Base-by-base conservation (phyloP, 2,329 filamentous ascomycete species). In the Calonectria leucothoes region DNA sequence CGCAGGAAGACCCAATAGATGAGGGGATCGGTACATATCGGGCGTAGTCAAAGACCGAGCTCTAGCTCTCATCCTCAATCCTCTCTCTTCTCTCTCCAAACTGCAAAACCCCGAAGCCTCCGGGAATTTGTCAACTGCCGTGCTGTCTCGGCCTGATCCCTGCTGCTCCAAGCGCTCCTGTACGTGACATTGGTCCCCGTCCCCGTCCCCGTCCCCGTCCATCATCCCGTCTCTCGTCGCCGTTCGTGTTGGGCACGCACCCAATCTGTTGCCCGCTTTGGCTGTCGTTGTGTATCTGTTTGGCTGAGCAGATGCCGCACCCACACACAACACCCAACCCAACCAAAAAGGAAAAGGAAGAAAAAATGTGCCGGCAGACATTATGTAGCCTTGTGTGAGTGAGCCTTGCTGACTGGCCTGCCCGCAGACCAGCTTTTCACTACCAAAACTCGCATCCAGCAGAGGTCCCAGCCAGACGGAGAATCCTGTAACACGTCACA, bases 71-170 rank as follows among this genome's bases (percentile, higher is more conserved):
- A 25, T 57, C 49, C 31, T 12, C 20, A 33, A 49, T 42, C 25
- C 48, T 51, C 64, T 39, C 57, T 33, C 35, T 11, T 35, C 48
- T 55, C 27, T 14, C 33, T n/a, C 42, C 33, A 23, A 42, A 31
- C 17, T 61, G 55, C 45, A 23, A 65, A 66, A 37, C 29, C 33
- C 45, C 67, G 61, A 31, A 51, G 51, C 51, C 23, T 42, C 29
- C 69, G 69, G 69, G 51, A 20, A 39, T 25, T 71, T 61, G 51
- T 25, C 69, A 71, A 71, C 69, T 66, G 65, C 63, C 69, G 69
- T 27, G 17, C 61, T 7, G 61, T 39, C n/a, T 42, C 49, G 37
- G 27, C 35, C 69, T 55, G 27, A 45, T 59, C 63, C 69, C 37
- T 59, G 69, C 45, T 31, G 33, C 23, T 8, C 37, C 33, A 27